Percentiles rank a stretch among this genome's conserved stretches.
phyloP scores from a whole-genome alignment of 106 monocot genomes.

The Dendrobium chrysotoxum region DNA sequence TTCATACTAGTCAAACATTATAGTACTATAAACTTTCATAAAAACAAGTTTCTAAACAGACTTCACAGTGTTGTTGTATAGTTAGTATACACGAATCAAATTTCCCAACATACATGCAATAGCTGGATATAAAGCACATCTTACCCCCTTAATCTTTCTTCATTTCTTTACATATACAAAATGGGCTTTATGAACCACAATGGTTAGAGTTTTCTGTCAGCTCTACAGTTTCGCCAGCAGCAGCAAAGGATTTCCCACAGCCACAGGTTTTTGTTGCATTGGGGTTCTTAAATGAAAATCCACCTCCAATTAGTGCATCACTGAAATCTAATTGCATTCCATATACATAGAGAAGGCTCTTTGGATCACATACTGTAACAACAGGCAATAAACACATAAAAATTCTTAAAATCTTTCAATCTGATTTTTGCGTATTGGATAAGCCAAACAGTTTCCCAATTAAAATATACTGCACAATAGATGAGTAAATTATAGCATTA shows the following conservation, averaged over 20 bases:
- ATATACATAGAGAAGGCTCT: slow-evolving; percentile 87
- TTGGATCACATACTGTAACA: slow-evolving; percentile 90
- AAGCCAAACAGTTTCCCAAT: background rate
- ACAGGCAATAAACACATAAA: background rate
- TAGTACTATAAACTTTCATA: too few species aligned
- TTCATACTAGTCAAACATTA: background rate
- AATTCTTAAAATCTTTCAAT: background rate
- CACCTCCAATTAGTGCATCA: slow-evolving; percentile 91
- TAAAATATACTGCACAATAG: background rate
- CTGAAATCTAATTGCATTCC: slow-evolving; percentile 97
- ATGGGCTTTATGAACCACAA: background rate
- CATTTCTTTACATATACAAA: background rate
- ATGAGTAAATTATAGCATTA: too few species aligned
- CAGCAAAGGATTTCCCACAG: slow-evolving; percentile 93
- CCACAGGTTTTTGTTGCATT: slow-evolving; percentile 94
- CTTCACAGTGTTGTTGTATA: background rate
- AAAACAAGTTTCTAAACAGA: background rate
- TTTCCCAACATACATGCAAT: background rate
- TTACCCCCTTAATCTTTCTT: background rate
- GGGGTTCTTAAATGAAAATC: slow-evolving; percentile 94
- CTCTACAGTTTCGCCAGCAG: slow-evolving; percentile 26
- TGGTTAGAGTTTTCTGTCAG: background rate
- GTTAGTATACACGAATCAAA: background rate
- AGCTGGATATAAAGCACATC: background rate
- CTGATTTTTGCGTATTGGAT: background rate